These are phyloP conservation scores for Solanum ahanhuiri DNA, from an alignment of 257 asterid species.

Conservation along the genomic window DNA sequence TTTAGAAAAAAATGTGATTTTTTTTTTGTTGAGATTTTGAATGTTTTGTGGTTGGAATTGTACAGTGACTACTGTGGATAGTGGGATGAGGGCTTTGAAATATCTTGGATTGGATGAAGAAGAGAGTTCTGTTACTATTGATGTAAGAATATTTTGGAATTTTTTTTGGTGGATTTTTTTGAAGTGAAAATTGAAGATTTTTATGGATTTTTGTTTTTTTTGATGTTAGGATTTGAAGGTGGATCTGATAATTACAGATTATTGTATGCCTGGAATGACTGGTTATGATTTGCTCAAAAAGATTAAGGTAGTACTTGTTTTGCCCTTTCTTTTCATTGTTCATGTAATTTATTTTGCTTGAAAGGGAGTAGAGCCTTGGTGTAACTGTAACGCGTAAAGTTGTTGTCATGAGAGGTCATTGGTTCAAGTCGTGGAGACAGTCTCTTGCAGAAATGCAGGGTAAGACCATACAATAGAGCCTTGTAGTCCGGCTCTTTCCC, in stretches of 20 bases:
- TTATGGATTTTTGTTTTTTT: not conserved
- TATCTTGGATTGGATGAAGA: conserved; percentile 75
- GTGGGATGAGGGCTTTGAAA: conserved; percentile 85
- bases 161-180: not conserved
- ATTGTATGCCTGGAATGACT: conserved; percentile 97
- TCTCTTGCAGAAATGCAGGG: not conserved
- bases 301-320: conserved; percentile 59
- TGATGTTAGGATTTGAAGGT: conserved; percentile 68
- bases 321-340: not conserved
- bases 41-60: conserved; percentile 2
- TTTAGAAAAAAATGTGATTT: not conserved
- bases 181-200: not conserved
- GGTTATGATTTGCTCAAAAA: conserved; percentile 80
- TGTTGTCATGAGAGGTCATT: no score
- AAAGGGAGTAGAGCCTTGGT: not conserved
- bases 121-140: conserved; percentile 40
- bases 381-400: not conserved
- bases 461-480: not conserved
- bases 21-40: not conserved
- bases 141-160: conserved; percentile 26
- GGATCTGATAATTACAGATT: conserved; percentile 83
- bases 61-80: conserved; percentile 85
- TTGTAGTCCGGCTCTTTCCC: not conserved
- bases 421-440: not conserved
- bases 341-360: not conserved